These are phyloP conservation scores for Aspergillus mulundensis DNA, from an alignment of 495 filamentous ascomycete genomes.

Conservation along the genomic window DNA sequence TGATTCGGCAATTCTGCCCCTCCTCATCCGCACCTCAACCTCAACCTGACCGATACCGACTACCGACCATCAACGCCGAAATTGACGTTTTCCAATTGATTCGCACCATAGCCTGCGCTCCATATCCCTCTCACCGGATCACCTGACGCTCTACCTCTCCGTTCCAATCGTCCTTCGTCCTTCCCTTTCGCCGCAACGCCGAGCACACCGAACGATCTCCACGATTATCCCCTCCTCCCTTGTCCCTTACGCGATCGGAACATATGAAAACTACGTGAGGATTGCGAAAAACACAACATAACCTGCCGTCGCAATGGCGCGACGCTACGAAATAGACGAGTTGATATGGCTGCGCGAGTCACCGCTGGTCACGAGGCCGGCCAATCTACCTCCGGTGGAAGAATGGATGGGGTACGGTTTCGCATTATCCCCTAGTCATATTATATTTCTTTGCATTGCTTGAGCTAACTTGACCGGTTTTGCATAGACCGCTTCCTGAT, in stretches of 20 bases:
- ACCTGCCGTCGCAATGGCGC: constrained; percentile 43
- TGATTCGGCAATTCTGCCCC: constrained; percentile 14
- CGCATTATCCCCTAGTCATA: constrained; percentile 1
- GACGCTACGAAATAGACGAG: constrained; percentile 75
- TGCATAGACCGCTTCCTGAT: constrained; percentile 42
- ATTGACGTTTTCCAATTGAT: constrained; percentile 9
- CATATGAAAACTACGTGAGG: constrained; percentile 35
- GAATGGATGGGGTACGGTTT: constrained; percentile 94
- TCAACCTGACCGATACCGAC: constrained; percentile 19
- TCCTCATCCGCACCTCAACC: constrained; percentile 22
- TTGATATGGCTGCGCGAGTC: constrained; percentile 74
- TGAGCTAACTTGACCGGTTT: constrained; percentile 21
- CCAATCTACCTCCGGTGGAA: constrained; percentile 76
- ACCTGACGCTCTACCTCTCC: background rate
- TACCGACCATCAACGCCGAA: constrained; percentile 27
- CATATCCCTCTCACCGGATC: background rate
- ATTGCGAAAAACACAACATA: constrained; percentile 27
- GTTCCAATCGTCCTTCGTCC: background rate
- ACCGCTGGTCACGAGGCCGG: constrained; percentile 78
- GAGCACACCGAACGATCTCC: background rate
- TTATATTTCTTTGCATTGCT: background rate
- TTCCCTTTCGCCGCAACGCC: background rate
- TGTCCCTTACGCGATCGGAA: constrained; percentile 10
- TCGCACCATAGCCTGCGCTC: background rate
- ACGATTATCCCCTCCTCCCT: background rate